These are phyloP conservation scores for Stephanocyclus meneghinianus DNA, from an alignment of 352 stramenopile genomes.

Conservation along the genomic window DNA sequence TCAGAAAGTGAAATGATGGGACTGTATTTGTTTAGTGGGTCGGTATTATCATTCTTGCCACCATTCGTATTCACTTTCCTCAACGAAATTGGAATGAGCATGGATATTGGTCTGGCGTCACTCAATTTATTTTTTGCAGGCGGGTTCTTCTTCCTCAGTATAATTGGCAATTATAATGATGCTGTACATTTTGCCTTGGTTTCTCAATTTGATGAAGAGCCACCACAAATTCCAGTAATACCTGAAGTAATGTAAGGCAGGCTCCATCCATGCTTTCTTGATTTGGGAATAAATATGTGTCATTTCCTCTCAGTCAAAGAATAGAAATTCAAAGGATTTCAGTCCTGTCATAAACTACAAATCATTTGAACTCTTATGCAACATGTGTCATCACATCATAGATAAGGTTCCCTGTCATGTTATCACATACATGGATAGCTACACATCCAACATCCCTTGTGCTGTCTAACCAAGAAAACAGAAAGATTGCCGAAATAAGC, in stretches of 20 bases:
- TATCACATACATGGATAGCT: no score
- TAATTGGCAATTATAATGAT: constrained; percentile 17
- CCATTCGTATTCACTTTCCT: constrained; percentile 17
- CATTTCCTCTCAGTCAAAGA: no score
- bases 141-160: constrained; percentile 21
- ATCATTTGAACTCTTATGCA: no score
- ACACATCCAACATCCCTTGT: no score
- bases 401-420: no score
- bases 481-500: no score
- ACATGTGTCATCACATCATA: no score
- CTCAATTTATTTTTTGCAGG: constrained; percentile 57
- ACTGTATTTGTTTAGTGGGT: constrained; percentile 16
- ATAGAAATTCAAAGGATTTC: no score
- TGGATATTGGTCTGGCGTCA: constrained; percentile 35
- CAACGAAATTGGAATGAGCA: constrained; percentile 17
- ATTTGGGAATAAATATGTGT: no score
- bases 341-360: no score
- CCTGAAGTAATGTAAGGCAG: constrained; percentile 1
- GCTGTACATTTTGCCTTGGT: constrained; percentile 5
- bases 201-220: background rate
- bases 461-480: no score
- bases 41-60: constrained; percentile 13
- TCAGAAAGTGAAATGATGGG: constrained; percentile 22
- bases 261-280: no score
- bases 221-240: background rate